Evolutionary conservation across 371 early-diverging fungal genomes (phyloP).

Genomic region (Actinomortierella ambigua): DNA sequence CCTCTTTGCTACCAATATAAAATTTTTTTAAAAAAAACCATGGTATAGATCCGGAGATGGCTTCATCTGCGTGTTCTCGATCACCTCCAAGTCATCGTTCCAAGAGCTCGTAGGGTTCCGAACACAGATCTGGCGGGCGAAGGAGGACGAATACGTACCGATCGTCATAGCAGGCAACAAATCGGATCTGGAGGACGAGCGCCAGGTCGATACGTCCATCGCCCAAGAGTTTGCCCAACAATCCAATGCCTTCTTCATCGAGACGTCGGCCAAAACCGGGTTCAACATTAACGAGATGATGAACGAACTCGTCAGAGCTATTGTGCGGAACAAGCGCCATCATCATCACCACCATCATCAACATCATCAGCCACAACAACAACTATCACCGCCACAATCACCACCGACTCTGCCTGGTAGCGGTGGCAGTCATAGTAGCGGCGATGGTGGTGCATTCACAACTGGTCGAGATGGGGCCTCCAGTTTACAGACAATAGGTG

Average conservation of each 20-base stretch:
- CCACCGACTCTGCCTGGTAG: background rate
- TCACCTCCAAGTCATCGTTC: constrained; percentile 45
- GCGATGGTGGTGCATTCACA: background rate
- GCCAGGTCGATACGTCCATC: constrained; percentile 50
- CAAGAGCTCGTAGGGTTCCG: constrained; percentile 39
- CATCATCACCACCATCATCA: constrained; percentile 6
- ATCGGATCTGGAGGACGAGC: constrained; percentile 57
- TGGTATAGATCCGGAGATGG: constrained; percentile 40
- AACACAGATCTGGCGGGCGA: constrained; percentile 47
- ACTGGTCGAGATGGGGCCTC: background rate
- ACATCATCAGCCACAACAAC: background rate
- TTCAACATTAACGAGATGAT: constrained; percentile 41
- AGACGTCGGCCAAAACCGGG: constrained; percentile 53
- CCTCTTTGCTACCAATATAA: background rate
- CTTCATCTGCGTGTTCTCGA: constrained; percentile 48
- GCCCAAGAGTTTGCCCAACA: constrained; percentile 51
- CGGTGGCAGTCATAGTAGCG: background rate
- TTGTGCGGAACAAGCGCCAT: constrained; percentile 17
- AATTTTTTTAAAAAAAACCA: background rate
- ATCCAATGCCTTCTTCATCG: constrained; percentile 50
- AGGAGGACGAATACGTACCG: constrained; percentile 51
- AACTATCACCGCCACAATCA: background rate
- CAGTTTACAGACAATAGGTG: constrained; percentile 1
- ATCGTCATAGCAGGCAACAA: constrained; percentile 74
- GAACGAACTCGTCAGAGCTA: constrained; percentile 25